Evolutionary conservation across 106 monocot genomes (phyloP).

Genomic region (Dendrobium nobile): DNA sequence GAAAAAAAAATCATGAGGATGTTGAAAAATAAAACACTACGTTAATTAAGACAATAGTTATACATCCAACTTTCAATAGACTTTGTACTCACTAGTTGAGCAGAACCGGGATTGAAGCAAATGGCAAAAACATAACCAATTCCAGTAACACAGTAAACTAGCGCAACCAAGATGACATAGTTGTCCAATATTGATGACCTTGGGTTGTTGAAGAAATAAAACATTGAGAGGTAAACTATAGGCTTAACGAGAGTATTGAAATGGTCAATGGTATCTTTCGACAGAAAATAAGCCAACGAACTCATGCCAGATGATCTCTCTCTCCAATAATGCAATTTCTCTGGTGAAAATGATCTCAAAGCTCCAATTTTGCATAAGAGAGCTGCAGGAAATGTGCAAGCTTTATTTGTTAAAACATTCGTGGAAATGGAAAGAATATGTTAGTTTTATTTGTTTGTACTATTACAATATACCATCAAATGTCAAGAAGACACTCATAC

Average conservation of each 20-base stretch:
- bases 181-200: constrained; percentile 71
- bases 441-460: background rate
- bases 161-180: constrained; percentile 55
- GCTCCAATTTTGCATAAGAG: constrained; percentile 84
- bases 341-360: constrained; percentile 76
- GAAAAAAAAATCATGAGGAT: background rate
- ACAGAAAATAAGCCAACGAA: constrained; percentile 79
- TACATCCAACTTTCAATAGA: background rate
- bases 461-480: background rate
- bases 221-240: constrained; percentile 89
- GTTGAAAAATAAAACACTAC: background rate
- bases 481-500: background rate
- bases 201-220: constrained; percentile 91
- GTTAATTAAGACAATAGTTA: background rate
- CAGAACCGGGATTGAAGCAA: constrained; percentile 74
- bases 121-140: constrained; percentile 86
- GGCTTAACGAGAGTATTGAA: constrained; percentile 88
- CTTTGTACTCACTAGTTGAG: constrained; percentile 53
- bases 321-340: constrained; percentile 74
- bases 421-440: background rate
- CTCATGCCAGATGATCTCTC: constrained; percentile 92
- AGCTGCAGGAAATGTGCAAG: constrained; percentile 40
- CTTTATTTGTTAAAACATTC: background rate
- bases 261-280: constrained; percentile 85
- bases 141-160: constrained; percentile 88